Conservation (phyloP, 1,284 basidiomycete genomes). For the Trametes polyzona region DNA sequence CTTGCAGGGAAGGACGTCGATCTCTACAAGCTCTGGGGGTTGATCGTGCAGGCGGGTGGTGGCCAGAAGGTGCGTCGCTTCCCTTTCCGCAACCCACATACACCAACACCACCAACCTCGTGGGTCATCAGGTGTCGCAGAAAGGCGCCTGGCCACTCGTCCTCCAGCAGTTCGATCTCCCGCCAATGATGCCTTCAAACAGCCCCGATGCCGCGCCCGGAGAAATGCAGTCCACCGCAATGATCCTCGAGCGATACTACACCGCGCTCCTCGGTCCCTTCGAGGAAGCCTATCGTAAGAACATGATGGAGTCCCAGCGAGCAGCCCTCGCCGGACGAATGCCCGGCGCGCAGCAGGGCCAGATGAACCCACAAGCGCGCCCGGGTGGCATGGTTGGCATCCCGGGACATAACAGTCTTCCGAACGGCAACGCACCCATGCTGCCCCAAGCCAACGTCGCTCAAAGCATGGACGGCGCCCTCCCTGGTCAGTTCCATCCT, state of each 20-base stretch:
- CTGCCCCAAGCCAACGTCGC: constrained; percentile 16
- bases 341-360: constrained; percentile 23
- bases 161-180: constrained; percentile 62
- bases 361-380: constrained; percentile 26
- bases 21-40: constrained; percentile 69
- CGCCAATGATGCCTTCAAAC: constrained; percentile 60
- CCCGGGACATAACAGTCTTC: constrained; percentile 17
- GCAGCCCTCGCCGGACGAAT: constrained; percentile 39
- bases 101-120: not conserved
- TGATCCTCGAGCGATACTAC: constrained; percentile 60
- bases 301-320: constrained; percentile 59
- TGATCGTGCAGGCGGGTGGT: constrained; percentile 62
- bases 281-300: constrained; percentile 68
- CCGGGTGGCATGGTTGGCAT: constrained; percentile 21
- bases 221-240: constrained; percentile 49
- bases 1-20: constrained; percentile 81
- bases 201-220: constrained; percentile 43
- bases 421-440: constrained; percentile 15
- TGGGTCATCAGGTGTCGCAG: constrained; percentile 37
- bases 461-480: constrained; percentile 14
- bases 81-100: not conserved
- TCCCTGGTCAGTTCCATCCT: constrained; percentile 23
- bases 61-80: constrained; percentile 51
- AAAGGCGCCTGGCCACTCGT: constrained; percentile 56
- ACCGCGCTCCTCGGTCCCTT: constrained; percentile 64